Conservation (phyloP, 371 early-diverging fungal genomes). For the Mucor mucedo region DNA sequence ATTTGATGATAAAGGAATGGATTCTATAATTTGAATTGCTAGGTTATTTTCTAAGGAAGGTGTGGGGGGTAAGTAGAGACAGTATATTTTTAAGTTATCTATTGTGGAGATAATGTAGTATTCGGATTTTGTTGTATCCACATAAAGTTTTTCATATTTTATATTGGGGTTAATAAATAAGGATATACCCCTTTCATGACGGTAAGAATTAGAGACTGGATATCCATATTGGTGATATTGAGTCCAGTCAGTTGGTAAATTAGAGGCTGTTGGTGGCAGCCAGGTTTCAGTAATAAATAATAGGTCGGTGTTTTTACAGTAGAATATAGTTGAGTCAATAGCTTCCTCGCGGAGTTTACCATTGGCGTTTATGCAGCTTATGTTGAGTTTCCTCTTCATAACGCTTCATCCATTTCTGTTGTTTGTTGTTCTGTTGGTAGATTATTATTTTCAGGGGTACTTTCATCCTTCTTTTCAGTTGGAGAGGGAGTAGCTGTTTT, state of each 20-base stretch:
- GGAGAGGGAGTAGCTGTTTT: no score
- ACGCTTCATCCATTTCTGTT: not conserved
- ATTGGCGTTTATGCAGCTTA: constrained; percentile 13
- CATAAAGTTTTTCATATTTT: not conserved
- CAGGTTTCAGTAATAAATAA: constrained; percentile 33
- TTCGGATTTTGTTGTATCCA: constrained; percentile 1
- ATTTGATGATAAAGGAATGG: no score
- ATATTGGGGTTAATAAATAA: constrained; percentile 1
- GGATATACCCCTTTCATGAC: constrained; percentile 13
- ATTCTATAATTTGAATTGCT: no score
- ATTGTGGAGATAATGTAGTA: not conserved
- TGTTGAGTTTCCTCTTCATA: constrained; percentile 6
- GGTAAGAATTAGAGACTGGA: not conserved
- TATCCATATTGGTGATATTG: constrained; percentile 25
- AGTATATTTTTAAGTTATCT: no score
- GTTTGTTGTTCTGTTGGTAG: not conserved
- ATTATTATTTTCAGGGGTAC: no score
- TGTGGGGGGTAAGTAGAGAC: no score
- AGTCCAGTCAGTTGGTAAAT: constrained; percentile 13
- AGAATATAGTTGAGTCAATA: constrained; percentile 2
- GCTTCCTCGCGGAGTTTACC: constrained; percentile 8
- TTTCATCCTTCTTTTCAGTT: no score
- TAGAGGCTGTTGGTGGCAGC: constrained; percentile 8
- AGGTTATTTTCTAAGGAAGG: no score
- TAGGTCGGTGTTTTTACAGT: constrained; percentile 9